Conservation (phyloP, 306 rosid species). For the Medicago lupulina region DNA sequence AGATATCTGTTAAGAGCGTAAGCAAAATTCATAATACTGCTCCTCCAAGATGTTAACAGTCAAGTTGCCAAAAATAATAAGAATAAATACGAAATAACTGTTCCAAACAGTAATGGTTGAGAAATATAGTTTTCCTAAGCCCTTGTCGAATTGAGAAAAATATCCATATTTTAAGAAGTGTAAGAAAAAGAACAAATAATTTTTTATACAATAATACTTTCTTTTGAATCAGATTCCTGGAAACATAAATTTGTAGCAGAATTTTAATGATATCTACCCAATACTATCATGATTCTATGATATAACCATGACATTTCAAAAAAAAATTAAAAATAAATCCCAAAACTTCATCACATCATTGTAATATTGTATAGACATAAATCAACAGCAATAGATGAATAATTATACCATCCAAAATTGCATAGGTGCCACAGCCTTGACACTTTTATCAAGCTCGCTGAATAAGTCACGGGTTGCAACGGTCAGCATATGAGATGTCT, state of each 20-base stretch:
- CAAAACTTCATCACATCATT: slow-evolving; percentile 17
- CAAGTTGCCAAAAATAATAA: slow-evolving; percentile 22
- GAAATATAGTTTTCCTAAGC: slow-evolving; percentile 13
- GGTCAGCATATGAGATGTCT: slow-evolving; percentile 87
- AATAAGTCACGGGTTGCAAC: slow-evolving; percentile 92
- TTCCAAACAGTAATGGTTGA: slow-evolving; percentile 7
- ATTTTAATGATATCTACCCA: slow-evolving; percentile 23
- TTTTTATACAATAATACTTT: neutral
- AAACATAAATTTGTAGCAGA: slow-evolving; percentile 14
- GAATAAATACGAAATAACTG: slow-evolving; percentile 23
- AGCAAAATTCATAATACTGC: neutral
- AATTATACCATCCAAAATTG: slow-evolving; percentile 93
- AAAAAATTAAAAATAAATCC: neutral
- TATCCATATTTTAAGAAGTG: slow-evolving; percentile 11
- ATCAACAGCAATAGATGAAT: slow-evolving; percentile 8
- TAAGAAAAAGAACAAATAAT: slow-evolving; percentile 1
- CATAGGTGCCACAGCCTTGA: slow-evolving; percentile 97
- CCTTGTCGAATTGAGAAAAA: neutral
- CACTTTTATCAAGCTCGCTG: slow-evolving; percentile 86
- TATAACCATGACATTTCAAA: neutral
- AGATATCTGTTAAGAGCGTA: no score
- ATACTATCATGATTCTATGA: neutral
- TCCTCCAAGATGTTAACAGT: neutral
- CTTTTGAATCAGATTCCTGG: slow-evolving; percentile 16
- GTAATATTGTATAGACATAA: neutral